A percentile compares a stretch with the other conserved stretches of the same genome.
phyloP scores from a whole-genome alignment of 305 asterid species.

The Solanum chacoense region DNA sequence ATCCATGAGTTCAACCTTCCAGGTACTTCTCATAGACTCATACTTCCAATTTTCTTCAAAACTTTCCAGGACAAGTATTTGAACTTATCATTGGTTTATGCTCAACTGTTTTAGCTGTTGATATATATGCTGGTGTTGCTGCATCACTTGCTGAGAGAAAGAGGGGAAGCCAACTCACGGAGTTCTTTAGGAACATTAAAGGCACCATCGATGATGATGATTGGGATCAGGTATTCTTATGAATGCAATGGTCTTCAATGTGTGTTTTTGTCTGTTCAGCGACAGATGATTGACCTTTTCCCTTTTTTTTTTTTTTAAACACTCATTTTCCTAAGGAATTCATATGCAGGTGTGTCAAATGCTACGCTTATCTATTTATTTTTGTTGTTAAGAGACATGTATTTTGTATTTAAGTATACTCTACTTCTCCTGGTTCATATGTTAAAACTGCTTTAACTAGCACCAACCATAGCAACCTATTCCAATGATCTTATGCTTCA shows the following conservation, averaged over 20 bases:
- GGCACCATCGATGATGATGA: constrained; percentile 95
- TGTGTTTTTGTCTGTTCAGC: background rate
- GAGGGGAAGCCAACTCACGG: constrained; percentile 92
- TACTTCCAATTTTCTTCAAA: background rate
- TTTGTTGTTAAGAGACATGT: background rate
- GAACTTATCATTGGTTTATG: constrained; percentile 9
- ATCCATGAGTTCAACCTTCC: constrained; percentile 86
- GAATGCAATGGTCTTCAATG: background rate
- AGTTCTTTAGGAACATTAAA: constrained; percentile 86
- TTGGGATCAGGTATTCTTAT: constrained; percentile 78
- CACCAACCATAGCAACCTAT: background rate
- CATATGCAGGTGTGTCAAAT: background rate
- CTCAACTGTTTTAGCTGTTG: constrained; percentile 57
- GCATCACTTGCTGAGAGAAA: constrained; percentile 97
- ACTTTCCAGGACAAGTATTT: background rate
- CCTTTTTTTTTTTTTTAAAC: background rate
- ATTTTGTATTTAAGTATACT: background rate
- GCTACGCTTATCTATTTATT: background rate
- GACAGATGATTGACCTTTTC: background rate
- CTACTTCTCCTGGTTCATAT: background rate
- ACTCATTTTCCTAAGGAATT: background rate
- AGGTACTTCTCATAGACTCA: constrained; percentile 29
- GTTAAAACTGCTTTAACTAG: background rate
- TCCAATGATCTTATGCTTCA: background rate
- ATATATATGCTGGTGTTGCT: constrained; percentile 97